Conservation (phyloP, 208 protist genomes). For the Leishmania mexicana region DNA sequence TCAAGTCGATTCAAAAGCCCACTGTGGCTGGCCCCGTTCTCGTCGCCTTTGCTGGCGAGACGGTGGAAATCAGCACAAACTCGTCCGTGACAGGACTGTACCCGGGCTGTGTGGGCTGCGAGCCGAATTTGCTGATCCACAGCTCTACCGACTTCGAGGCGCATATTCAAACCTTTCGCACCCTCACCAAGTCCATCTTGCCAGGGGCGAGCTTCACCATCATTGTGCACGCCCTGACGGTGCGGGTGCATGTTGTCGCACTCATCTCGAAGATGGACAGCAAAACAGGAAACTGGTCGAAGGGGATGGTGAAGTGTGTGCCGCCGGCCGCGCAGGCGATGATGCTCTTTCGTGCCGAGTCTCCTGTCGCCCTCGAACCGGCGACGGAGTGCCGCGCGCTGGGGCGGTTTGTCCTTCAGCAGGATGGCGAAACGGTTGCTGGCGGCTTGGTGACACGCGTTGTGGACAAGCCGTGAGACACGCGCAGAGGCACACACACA, state of each 20-base stretch:
- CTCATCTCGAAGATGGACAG: slow-evolving; percentile 75
- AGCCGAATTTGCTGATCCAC: slow-evolving; percentile 23
- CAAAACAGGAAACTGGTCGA: slow-evolving; percentile 69
- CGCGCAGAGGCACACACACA: not conserved
- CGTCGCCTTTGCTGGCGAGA: slow-evolving; percentile 80
- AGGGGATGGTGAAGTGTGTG: slow-evolving; percentile 89
- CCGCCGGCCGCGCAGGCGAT: slow-evolving; percentile 68
- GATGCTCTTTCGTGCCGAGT: slow-evolving; percentile 60
- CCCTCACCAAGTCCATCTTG: slow-evolving; percentile 64
- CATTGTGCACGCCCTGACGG: slow-evolving; percentile 68
- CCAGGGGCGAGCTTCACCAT: slow-evolving; percentile 75
- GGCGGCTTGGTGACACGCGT: slow-evolving; percentile 74
- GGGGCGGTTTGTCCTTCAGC: slow-evolving; percentile 82
- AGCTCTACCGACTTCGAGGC: slow-evolving; percentile 78
- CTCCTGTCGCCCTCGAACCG: slow-evolving; percentile 64
- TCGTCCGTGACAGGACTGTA: slow-evolving; percentile 57
- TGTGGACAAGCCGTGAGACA: slow-evolving; percentile 16
- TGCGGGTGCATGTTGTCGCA: slow-evolving; percentile 65
- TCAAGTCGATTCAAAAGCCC: slow-evolving; percentile 65
- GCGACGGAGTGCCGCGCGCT: slow-evolving; percentile 74
- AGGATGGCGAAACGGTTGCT: slow-evolving; percentile 79
- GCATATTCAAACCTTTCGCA: slow-evolving; percentile 77
- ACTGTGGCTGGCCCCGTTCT: slow-evolving; percentile 52
- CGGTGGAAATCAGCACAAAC: slow-evolving; percentile 63
- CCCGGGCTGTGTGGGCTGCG: slow-evolving; percentile 72